A percentile compares a stretch with the other conserved stretches of the same genome.
phyloP scores from a whole-genome alignment of 306 rosid species.

The Astragalus glycyphyllos region DNA sequence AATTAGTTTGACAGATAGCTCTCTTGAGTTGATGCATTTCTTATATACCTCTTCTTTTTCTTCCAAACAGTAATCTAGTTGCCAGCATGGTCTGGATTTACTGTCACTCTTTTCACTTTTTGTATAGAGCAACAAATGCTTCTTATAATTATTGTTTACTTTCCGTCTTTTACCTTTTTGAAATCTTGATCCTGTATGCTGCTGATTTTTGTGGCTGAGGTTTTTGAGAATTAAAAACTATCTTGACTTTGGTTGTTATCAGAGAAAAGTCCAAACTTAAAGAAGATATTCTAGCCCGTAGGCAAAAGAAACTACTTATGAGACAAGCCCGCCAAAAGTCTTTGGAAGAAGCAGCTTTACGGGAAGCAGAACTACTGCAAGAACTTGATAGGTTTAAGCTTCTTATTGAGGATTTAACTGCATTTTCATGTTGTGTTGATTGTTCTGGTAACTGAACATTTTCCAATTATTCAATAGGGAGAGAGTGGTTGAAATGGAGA shows the following conservation, averaged over 20 bases:
- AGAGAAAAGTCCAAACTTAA: conserved; percentile 77
- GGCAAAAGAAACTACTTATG: conserved; percentile 73
- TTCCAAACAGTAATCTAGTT: background rate
- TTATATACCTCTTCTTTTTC: background rate
- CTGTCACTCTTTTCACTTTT: background rate
- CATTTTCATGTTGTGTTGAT: conserved; percentile 26
- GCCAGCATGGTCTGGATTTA: conserved; percentile 3
- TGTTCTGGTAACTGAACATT: conserved; percentile 40
- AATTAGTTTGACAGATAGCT: background rate
- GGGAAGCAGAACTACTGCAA: conserved; percentile 82
- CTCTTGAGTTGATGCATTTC: background rate
- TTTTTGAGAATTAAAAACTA: conserved; percentile 40
- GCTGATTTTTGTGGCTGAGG: conserved; percentile 23
- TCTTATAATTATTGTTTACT: background rate
- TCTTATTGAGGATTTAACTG: conserved; percentile 30
- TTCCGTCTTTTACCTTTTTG: background rate
- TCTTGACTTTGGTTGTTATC: conserved; percentile 37
- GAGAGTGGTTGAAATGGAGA: conserved; percentile 78
- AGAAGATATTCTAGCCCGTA: conserved; percentile 74
- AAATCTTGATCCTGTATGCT: conserved; percentile 30
- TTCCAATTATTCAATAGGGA: conserved; percentile 57
- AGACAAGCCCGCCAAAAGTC: conserved; percentile 73
- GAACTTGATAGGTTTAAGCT: conserved; percentile 81
- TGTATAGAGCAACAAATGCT: background rate
- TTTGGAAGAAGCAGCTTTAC: conserved; percentile 77